Base-by-base conservation (phyloP, 768 basidiomycete species). In the Auricularia auricula-judae region DNA sequence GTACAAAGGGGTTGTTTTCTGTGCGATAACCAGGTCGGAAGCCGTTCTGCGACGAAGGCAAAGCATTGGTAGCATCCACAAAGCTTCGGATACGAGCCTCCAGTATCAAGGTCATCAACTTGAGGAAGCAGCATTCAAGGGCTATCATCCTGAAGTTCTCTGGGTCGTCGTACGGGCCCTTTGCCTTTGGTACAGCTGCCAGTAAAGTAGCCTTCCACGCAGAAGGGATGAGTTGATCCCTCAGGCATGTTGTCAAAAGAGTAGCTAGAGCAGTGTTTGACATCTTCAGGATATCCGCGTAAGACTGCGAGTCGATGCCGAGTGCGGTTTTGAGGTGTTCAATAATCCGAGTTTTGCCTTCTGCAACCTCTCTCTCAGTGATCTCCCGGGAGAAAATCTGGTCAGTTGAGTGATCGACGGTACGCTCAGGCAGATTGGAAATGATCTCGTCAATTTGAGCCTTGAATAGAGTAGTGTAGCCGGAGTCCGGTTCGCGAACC, bases 81-180 rank as follows among this genome's bases (percentile, higher is more conserved):
- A 51, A 51, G 10, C 18, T 21, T 18, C 47, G 56, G 2, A 73
- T 34, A 2, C 72, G 64, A 8, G 51, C 44, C 10, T 73, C 70
- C 12, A 73, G 68, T 5, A 74, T 66, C 0, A 72, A 64, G 0
- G 71, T 72, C 11, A 73, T 61, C 1, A 65, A 60, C 58, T 72
- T 73, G 5, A 73, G 62, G 8, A 72, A 36, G 65, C 72, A 74
- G 65, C 71, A 69, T 62, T 76, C 75, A 0, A 75, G 68, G 3
- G 70, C 72, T 21, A 76, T 72, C 1, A 68, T 61, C 4, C 72
- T 59, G 61, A 73, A 76, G 68, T 66, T 70, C 0, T 70, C 65
- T 0, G 73, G 66, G 4, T 71, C 65, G 4, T 16, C 14, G 47
- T 51, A 51, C 14, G 47, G 47, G 14, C 47, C 47, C 16, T 51